Percentiles rank a stretch among this genome's conserved stretches.
These are phyloP conservation scores for Collybiopsis luxurians DNA, from an alignment of 768 basidiomycete species.

Conservation along the genomic window DNA sequence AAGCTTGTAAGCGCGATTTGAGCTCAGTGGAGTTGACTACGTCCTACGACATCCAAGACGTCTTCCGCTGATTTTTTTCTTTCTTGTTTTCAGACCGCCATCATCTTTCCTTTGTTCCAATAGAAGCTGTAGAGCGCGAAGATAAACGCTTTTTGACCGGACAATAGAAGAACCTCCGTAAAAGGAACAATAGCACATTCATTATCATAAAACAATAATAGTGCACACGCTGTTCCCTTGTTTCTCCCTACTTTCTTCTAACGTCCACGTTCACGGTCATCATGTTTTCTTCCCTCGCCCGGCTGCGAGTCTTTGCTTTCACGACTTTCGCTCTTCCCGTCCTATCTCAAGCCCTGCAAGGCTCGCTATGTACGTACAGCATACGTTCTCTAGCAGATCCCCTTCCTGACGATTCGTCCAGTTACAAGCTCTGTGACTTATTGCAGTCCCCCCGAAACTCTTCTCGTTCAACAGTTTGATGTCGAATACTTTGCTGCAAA, in stretches of 20 bases:
- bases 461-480: slow-evolving; percentile 79
- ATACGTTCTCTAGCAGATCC: slow-evolving; percentile 9
- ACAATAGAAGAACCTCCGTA: slow-evolving; percentile 15
- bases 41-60: neutral
- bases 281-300: slow-evolving; percentile 71
- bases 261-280: slow-evolving; percentile 23
- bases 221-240: neutral
- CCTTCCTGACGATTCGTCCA: slow-evolving; percentile 25
- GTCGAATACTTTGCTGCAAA: slow-evolving; percentile 68
- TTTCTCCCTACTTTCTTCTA: slow-evolving; percentile 12
- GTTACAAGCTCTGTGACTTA: slow-evolving; percentile 89
- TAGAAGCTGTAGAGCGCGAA: neutral
- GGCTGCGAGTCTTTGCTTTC: slow-evolving; percentile 61
- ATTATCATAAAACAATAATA: neutral
- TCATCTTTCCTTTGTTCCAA: no score
- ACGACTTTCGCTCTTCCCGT: slow-evolving; percentile 25
- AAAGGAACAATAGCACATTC: slow-evolving; percentile 13
- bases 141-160: slow-evolving; percentile 6
- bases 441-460: slow-evolving; percentile 74
- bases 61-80: no score
- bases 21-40: no score
- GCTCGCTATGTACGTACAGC: slow-evolving; percentile 56
- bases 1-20: neutral
- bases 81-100: no score
- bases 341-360: slow-evolving; percentile 47